Percentiles rank a stretch among this genome's conserved stretches.
These are phyloP conservation scores for Blastobotrys ciferrii DNA, from an alignment of 1,139 yeast genomes.

Conservation along the genomic window DNA sequence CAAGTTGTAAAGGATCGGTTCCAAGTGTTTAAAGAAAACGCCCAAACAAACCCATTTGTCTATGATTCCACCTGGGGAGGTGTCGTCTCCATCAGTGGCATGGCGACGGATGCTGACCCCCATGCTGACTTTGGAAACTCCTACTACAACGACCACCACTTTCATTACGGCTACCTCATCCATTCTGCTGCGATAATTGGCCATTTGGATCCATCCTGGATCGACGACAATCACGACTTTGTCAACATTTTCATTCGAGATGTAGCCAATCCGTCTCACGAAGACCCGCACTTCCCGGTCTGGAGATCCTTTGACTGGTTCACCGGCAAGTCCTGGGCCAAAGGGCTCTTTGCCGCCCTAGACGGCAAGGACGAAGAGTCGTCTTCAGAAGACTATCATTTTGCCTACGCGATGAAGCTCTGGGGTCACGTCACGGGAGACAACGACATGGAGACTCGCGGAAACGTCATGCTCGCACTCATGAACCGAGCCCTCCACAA, in stretches of 20 bases:
- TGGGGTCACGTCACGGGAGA: conserved; percentile 68
- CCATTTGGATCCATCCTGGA: conserved; percentile 50
- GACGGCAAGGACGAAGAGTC: conserved; percentile 76
- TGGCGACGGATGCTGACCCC: conserved; percentile 39
- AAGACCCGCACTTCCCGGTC: conserved; percentile 60
- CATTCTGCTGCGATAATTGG: conserved; percentile 76
- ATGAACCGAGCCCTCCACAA: conserved; percentile 55
- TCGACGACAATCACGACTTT: conserved; percentile 53
- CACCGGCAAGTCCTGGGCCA: conserved; percentile 77
- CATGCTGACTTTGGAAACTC: conserved; percentile 60
- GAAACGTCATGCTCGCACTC: conserved; percentile 62
- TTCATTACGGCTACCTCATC: conserved; percentile 70
- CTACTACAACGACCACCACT: conserved; percentile 71
- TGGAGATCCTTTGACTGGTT: conserved; percentile 72
- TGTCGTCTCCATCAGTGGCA: conserved; percentile 53
- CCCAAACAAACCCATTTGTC: conserved; percentile 57
- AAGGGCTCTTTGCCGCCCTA: conserved; percentile 58
- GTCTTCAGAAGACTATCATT: conserved; percentile 63
- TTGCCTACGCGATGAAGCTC: conserved; percentile 67
- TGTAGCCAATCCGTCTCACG: conserved; percentile 58
- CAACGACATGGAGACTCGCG: conserved; percentile 58
- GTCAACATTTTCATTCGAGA: conserved; percentile 60
- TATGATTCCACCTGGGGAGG: conserved; percentile 71
- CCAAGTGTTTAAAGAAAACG: conserved; percentile 45
- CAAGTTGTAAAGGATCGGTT: conserved; percentile 54